Evolutionary conservation across 2,329 filamentous ascomycete species (phyloP).

Genomic region (Venturia oleaginea): DNA sequence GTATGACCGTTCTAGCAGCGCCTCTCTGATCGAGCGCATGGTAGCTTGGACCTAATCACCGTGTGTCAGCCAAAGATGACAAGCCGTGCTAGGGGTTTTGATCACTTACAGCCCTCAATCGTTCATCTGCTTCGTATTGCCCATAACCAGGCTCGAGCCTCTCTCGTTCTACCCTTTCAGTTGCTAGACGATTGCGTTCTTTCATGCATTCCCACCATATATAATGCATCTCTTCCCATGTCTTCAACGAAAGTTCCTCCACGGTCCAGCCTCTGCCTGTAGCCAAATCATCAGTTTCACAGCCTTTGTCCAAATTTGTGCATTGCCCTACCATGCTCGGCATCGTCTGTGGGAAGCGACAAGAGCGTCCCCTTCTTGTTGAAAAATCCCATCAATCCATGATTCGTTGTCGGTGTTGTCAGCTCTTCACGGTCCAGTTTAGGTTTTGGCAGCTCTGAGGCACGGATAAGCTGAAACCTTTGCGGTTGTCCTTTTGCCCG

Average conservation of each 20-base stretch:
- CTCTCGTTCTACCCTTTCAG: constrained; percentile 59
- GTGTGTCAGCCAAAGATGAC: background rate
- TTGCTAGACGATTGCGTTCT: constrained; percentile 84
- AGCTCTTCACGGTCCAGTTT: constrained; percentile 49
- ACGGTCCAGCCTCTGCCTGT: constrained; percentile 70
- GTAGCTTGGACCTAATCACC: constrained; percentile 59
- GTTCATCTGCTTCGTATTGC: constrained; percentile 52
- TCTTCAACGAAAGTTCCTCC: constrained; percentile 78
- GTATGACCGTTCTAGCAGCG: constrained; percentile 80
- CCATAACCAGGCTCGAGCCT: constrained; percentile 66
- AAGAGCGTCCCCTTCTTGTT: constrained; percentile 59
- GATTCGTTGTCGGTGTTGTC: constrained; percentile 52
- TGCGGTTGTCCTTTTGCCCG: constrained; percentile 63
- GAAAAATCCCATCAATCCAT: constrained; percentile 93
- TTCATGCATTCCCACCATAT: constrained; percentile 93
- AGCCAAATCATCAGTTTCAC: constrained; percentile 8
- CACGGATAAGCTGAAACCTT: constrained; percentile 64
- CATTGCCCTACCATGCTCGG: constrained; percentile 50
- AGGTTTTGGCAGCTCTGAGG: constrained; percentile 58
- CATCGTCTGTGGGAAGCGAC: constrained; percentile 60
- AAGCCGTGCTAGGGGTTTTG: constrained; percentile 9
- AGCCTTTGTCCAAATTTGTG: background rate
- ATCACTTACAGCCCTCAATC: constrained; percentile 54
- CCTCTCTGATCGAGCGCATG: constrained; percentile 73
- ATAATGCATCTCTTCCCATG: constrained; percentile 84